Base-by-base conservation (phyloP, 73 alveolate species). In the Blepharisma stoltei region DNA sequence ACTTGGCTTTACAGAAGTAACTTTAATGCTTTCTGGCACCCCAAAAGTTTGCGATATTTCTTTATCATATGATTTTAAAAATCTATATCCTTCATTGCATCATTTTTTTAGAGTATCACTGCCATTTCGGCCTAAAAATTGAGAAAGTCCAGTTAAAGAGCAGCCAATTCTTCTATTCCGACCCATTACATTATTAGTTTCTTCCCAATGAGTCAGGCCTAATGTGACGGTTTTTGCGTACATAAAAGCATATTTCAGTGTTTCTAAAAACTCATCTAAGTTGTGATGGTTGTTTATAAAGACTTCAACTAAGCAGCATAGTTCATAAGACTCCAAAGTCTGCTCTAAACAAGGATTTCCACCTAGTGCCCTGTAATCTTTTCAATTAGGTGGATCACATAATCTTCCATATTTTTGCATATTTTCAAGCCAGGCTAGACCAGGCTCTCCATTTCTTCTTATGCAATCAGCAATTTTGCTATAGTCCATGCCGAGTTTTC, bases 291-390 rank as follows among this genome's bases (percentile, higher is more conserved):
- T 81, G 70, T 49, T 41, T 7, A 90, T 89, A 66, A 87, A 87
- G 0, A 90, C 82, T 65, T 87, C 94, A 23, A 87, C 94, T 38
- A 87, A 49, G 37, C 88, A 76, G 80, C 94, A 87, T 88, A 87
- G 76, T 54, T 87, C 94, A 60, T 50, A 78, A 25, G 87, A 71
- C 49, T 87, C 94, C 50, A 87, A 75, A 45, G 94, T 87, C 66
- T 87, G 67, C 67, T 87, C 94, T 45, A 87, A 78, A 67, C 94
- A 87, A 21, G 94, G 94, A 50, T 87, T 87, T 9, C 94, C 94
- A 47, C 94, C 94, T 7, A 75, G 69, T 18, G 94, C 94, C 55
- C 44, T 69, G 44, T 20, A 6, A 70, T 87, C 94, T 70, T 65
- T 77, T 25, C 25, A 78, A 55, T 87, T 83, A 23, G 86, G 82